Percentiles rank a stretch among this genome's conserved stretches.
Evolutionary conservation across 2,329 filamentous ascomycete species (phyloP).

Genomic region (Phoma sp.): DNA sequence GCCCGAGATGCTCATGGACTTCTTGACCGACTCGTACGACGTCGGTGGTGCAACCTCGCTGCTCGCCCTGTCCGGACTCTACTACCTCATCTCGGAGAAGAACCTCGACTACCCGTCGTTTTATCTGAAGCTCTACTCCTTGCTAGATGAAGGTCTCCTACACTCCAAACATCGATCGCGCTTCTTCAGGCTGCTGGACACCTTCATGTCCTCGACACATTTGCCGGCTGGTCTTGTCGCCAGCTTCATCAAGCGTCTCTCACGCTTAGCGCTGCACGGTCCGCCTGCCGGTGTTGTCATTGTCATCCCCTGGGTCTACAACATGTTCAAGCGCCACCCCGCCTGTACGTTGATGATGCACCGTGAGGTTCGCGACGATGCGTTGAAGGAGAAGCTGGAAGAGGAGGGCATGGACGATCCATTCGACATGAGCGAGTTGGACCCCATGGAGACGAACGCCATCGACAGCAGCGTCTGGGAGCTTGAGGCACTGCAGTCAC

Average conservation of each 20-base stretch:
- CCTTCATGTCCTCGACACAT: conserved; percentile 89
- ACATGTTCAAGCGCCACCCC: conserved; percentile 87
- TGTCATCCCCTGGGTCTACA: conserved; percentile 93
- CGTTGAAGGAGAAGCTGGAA: conserved; percentile 65
- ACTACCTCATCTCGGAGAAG: conserved; percentile 89
- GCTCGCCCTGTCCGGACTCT: conserved; percentile 88
- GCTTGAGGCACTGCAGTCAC: conserved; percentile 84
- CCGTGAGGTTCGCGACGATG: conserved; percentile 67
- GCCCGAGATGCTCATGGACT: conserved; percentile 91
- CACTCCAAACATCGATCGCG: conserved; percentile 93
- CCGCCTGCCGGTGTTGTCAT: conserved; percentile 89
- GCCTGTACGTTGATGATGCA: conserved; percentile 97
- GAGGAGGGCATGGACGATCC: conserved; percentile 72
- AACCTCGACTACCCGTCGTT: conserved; percentile 97
- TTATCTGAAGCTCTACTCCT: conserved; percentile 90
- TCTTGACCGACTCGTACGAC: conserved; percentile 92
- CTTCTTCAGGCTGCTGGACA: conserved; percentile 91
- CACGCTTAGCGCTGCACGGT: conserved; percentile 82
- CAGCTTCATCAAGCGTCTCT: conserved; percentile 94
- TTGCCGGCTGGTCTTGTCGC: conserved; percentile 88
- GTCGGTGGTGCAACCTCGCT: conserved; percentile 85
- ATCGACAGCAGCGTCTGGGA: conserved; percentile 97
- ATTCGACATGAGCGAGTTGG: conserved; percentile 75
- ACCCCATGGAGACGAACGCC: conserved; percentile 84
- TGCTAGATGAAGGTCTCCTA: conserved; percentile 83